Conservation (phyloP, 495 filamentous ascomycete genomes). For the Xylaria grammica region DNA sequence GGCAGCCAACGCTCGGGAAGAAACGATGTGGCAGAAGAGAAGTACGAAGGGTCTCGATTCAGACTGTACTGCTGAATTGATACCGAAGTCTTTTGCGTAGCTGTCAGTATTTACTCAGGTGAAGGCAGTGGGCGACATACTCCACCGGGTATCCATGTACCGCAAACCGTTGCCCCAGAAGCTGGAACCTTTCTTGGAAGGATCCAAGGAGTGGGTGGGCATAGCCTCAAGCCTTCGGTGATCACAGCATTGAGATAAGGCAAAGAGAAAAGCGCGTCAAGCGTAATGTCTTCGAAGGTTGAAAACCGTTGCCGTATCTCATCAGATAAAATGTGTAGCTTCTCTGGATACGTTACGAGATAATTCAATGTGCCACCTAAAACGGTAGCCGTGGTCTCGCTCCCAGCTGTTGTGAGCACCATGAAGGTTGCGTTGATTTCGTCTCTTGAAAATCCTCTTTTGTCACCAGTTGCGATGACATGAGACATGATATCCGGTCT, state of each 20-base stretch:
- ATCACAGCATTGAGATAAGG: slow-evolving; percentile 53
- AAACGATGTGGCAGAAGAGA: slow-evolving; percentile 29
- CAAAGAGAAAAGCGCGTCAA: slow-evolving; percentile 42
- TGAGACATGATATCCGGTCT: slow-evolving; percentile 33
- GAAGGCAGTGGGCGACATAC: slow-evolving; percentile 13
- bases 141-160: slow-evolving; percentile 33
- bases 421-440: slow-evolving; percentile 51
- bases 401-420: slow-evolving; percentile 49
- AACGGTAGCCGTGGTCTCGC: slow-evolving; percentile 61
- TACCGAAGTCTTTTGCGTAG: slow-evolving; percentile 32
- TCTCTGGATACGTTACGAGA: slow-evolving; percentile 48
- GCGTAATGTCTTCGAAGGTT: slow-evolving; percentile 48
- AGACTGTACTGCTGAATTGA: slow-evolving; percentile 40
- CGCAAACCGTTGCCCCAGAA: slow-evolving; percentile 40
- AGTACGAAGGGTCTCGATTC: slow-evolving; percentile 27
- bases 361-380: slow-evolving; percentile 56
- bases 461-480: slow-evolving; percentile 17
- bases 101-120: neutral
- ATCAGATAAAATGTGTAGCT: slow-evolving; percentile 39
- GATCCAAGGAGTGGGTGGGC: slow-evolving; percentile 38
- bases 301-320: slow-evolving; percentile 56
- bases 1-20: slow-evolving; percentile 54
- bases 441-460: slow-evolving; percentile 24
- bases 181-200: slow-evolving; percentile 39
- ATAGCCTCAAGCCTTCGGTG: slow-evolving; percentile 51